A percentile compares a stretch with the other conserved stretches of the same genome.
Conservation (phyloP, 768 basidiomycete species). For the Kwoniella sp. region DNA sequence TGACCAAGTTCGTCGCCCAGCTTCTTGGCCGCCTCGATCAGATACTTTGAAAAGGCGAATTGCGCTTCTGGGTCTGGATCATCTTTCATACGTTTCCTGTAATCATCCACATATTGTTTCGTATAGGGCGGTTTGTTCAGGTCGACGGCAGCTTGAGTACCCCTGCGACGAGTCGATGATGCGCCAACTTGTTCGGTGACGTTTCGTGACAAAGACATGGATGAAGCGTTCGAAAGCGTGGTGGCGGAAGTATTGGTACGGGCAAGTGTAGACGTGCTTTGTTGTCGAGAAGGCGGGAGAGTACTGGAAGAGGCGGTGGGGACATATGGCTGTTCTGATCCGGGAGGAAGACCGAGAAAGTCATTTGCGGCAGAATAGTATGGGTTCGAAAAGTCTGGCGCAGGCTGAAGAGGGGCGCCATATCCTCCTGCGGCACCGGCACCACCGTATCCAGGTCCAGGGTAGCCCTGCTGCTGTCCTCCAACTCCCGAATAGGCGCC, state of each 20-base stretch:
- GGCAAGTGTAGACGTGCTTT: conserved; percentile 35
- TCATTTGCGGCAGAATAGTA: conserved; percentile 55
- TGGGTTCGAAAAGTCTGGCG: conserved; percentile 52
- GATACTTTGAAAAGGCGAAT: conserved; percentile 96
- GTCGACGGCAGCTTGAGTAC: conserved; percentile 53
- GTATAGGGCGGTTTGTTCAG: conserved; percentile 69
- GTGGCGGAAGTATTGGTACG: conserved; percentile 48
- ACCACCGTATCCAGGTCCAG: conserved; percentile 26
- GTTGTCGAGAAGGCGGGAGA: conserved; percentile 33
- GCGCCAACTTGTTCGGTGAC: conserved; percentile 54
- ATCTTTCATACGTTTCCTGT: conserved; percentile 92
- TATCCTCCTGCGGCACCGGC: conserved; percentile 16
- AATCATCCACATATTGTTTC: conserved; percentile 95
- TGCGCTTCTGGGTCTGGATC: conserved; percentile 99
- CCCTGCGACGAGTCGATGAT: conserved; percentile 50
- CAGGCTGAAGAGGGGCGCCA: conserved; percentile 19
- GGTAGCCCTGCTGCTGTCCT: conserved; percentile 14
- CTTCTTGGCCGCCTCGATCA: conserved; percentile 91
- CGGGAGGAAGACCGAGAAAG: conserved; percentile 51
- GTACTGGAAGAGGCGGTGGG: conserved; percentile 29
- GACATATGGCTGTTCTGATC: conserved; percentile 13
- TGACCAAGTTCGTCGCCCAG: conserved; percentile 64
- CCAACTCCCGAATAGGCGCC: conserved; percentile 44
- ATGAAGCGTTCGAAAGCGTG: conserved; percentile 46
- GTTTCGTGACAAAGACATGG: conserved; percentile 46